A percentile compares a stretch with the other conserved stretches of the same genome.
Evolutionary conservation across 805 yeast species (phyloP).

Genomic region (Zygoascus flipseniorum): DNA sequence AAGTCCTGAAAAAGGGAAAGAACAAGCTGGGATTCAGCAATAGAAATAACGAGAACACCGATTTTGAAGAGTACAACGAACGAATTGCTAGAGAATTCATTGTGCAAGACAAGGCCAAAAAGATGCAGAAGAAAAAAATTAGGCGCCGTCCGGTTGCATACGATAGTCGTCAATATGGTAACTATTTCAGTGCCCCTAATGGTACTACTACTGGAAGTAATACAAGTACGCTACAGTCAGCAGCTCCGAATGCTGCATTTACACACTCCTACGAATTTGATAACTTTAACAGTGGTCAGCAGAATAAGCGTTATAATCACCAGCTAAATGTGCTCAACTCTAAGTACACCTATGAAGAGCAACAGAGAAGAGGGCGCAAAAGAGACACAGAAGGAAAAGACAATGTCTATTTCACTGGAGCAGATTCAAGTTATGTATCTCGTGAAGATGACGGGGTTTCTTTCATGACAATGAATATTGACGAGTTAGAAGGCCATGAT

Average conservation of each 20-base stretch:
- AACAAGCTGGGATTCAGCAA: not conserved
- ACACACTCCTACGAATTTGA: conserved; percentile 16
- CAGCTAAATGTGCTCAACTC: conserved; percentile 17
- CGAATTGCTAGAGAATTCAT: conserved; percentile 22
- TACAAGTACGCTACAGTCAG: not conserved
- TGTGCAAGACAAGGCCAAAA: conserved; percentile 12
- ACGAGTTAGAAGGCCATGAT: conserved; percentile 15
- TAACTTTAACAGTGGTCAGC: conserved; percentile 19
- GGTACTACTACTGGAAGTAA: not conserved
- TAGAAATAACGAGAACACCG: conserved; percentile 12
- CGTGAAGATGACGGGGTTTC: conserved; percentile 6
- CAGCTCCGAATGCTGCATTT: not conserved
- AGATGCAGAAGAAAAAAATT: conserved; percentile 4
- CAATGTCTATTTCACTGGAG: not conserved
- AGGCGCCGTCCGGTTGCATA: conserved; percentile 4
- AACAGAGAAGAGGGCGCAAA: conserved; percentile 3
- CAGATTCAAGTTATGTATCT: not conserved
- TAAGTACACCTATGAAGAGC: conserved; percentile 14
- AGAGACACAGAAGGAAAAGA: not conserved
- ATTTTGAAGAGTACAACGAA: conserved; percentile 23
- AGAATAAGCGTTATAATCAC: conserved; percentile 15
- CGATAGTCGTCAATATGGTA: conserved; percentile 14
- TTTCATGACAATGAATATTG: conserved; percentile 22
- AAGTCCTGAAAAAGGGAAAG: conserved; percentile 10
- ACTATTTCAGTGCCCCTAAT: conserved; percentile 14